phyloP scores from a whole-genome alignment of 2,329 filamentous ascomycete genomes.

The Daldinia sp. region DNA sequence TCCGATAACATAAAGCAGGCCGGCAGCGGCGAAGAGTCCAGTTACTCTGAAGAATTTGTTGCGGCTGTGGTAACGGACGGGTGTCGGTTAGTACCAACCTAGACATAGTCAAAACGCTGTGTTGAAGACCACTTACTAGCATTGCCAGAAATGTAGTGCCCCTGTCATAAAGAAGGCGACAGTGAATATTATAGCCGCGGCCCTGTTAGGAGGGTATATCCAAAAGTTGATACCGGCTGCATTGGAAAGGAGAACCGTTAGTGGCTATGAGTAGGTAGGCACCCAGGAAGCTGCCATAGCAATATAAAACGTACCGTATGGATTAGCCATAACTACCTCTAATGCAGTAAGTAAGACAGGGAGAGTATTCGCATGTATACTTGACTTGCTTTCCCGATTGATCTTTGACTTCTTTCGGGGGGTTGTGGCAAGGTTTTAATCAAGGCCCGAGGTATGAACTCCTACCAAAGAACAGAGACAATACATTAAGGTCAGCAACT shows the following conservation, averaged over 20 bases:
- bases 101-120: neutral
- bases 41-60: neutral
- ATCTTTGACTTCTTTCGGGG: neutral
- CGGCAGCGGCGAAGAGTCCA: neutral
- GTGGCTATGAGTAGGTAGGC: neutral
- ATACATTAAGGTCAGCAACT: neutral
- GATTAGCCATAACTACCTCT: neutral
- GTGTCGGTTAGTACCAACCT: neutral
- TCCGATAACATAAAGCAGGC: constrained; percentile 27
- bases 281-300: neutral
- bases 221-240: neutral
- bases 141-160: neutral
- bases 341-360: neutral
- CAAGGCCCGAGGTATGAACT: neutral
- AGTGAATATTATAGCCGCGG: neutral
- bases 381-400: neutral
- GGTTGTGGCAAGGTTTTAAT: neutral
- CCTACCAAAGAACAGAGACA: neutral
- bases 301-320: neutral
- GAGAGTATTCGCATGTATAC: neutral
- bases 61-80: neutral
- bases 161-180: neutral
- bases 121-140: neutral
- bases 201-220: neutral
- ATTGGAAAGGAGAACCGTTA: neutral